These are phyloP conservation scores for Termitomyces sp. DNA, from an alignment of 768 basidiomycete species.

Conservation along the genomic window DNA sequence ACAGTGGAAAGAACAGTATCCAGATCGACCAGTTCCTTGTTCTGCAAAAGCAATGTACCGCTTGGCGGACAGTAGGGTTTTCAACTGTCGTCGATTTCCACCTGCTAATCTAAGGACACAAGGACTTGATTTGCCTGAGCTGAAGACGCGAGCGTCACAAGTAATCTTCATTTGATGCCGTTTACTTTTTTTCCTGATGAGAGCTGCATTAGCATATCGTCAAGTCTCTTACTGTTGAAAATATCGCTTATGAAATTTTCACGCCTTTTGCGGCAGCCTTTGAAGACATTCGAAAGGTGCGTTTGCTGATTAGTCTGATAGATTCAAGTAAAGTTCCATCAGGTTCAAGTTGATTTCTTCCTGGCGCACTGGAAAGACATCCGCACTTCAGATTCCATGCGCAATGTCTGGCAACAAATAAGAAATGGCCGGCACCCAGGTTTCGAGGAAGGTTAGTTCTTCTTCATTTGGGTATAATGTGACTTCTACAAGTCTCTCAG, in stretches of 20 bases:
- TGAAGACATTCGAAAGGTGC: slow-evolving; percentile 74
- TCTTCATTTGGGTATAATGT: slow-evolving; percentile 13
- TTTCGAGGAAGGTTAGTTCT: slow-evolving; percentile 74
- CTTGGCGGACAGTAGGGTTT: slow-evolving; percentile 72
- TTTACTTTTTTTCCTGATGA: background rate
- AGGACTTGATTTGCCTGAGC: slow-evolving; percentile 72
- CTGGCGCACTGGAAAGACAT: slow-evolving; percentile 82
- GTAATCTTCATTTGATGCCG: slow-evolving; percentile 20
- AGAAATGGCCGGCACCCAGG: slow-evolving; percentile 81
- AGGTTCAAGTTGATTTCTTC: slow-evolving; percentile 76
- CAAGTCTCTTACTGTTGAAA: slow-evolving; percentile 71
- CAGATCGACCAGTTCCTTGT: slow-evolving; percentile 63
- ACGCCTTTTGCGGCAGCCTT: slow-evolving; percentile 82
- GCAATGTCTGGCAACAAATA: slow-evolving; percentile 82
- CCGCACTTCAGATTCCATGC: slow-evolving; percentile 80
- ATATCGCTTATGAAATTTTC: slow-evolving; percentile 85
- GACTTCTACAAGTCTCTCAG: slow-evolving; percentile 27
- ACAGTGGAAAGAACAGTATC: slow-evolving; percentile 62
- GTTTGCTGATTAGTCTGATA: slow-evolving; percentile 5
- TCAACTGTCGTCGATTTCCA: background rate
- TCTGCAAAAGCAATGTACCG: slow-evolving; percentile 85
- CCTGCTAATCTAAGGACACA: slow-evolving; percentile 1
- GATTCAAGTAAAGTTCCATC: slow-evolving; percentile 44
- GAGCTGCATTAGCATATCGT: slow-evolving; percentile 60
- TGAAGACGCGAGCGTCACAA: slow-evolving; percentile 71